phyloP scores from a whole-genome alignment of 495 filamentous ascomycete genomes.

The Aspergillus biplanus region DNA sequence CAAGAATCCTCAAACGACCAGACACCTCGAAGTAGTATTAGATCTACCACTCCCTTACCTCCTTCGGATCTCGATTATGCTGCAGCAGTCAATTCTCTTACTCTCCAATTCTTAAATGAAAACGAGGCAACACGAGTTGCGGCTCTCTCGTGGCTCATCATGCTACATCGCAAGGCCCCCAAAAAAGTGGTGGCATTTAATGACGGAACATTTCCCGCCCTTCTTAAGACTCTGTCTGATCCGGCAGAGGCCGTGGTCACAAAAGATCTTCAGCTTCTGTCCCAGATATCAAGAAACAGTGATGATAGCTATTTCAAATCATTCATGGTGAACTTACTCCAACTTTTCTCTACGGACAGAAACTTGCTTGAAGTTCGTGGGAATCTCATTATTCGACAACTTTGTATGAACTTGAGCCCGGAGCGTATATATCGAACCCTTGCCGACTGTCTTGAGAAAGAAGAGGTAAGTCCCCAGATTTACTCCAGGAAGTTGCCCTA shows the following conservation, averaged over 20 bases:
- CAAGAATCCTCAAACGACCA: conserved; percentile 48
- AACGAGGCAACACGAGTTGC: conserved; percentile 95
- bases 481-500: neutral
- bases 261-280: conserved; percentile 90
- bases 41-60: conserved; percentile 46
- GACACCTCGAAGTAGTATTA: conserved; percentile 48
- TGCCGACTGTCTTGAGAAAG: conserved; percentile 95
- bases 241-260: conserved; percentile 95
- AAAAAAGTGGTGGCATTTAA: conserved; percentile 94
- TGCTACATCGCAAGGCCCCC: conserved; percentile 94
- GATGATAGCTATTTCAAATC: conserved; percentile 96
- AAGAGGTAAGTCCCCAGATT: conserved; percentile 60
- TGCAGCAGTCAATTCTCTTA: conserved; percentile 94
- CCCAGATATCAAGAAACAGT: conserved; percentile 94
- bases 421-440: conserved; percentile 96
- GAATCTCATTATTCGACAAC: conserved; percentile 93
- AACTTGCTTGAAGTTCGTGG: conserved; percentile 88
- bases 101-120: conserved; percentile 92
- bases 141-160: conserved; percentile 93
- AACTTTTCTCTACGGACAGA: conserved; percentile 92
- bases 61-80: conserved; percentile 86
- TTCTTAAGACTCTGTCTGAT: conserved; percentile 95
- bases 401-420: conserved; percentile 89
- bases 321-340: conserved; percentile 96
- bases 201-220: conserved; percentile 93